Conservation (phyloP, 495 filamentous ascomycete species). For the Aspergillus bertholletiae region DNA sequence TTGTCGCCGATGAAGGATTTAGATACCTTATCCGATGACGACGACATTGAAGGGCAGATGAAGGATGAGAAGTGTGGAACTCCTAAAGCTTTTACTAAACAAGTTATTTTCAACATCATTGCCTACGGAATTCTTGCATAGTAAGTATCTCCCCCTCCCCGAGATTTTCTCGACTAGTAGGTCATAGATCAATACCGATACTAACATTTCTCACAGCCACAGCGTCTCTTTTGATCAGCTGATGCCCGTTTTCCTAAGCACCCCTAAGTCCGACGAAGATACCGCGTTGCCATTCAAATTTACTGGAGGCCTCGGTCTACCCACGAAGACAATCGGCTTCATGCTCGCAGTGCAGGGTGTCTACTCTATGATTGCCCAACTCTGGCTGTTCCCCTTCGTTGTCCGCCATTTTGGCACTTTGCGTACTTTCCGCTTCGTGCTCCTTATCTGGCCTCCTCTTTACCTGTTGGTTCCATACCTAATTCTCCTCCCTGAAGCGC, state of each 20-base stretch:
- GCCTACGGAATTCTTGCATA: conserved; percentile 93
- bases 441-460: conserved; percentile 79
- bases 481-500: conserved; percentile 67
- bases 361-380: conserved; percentile 80
- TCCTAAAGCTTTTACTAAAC: conserved; percentile 67
- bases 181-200: conserved; percentile 1
- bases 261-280: conserved; percentile 51
- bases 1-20: conserved; percentile 39
- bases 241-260: conserved; percentile 88
- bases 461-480: conserved; percentile 89
- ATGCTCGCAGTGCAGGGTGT: conserved; percentile 88
- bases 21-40: conserved; percentile 21
- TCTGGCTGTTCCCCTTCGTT: conserved; percentile 76
- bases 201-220: conserved; percentile 57
- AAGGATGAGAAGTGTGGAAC: conserved; percentile 22
- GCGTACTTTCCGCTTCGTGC: conserved; percentile 73
- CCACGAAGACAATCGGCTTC: conserved; percentile 77
- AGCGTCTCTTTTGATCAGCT: conserved; percentile 93
- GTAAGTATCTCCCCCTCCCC: conserved; percentile 65
- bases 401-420: conserved; percentile 69
- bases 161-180: background rate
- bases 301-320: conserved; percentile 76
- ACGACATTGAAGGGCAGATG: conserved; percentile 46
- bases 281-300: conserved; percentile 80
- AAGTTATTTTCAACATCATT: conserved; percentile 78